Base-by-base conservation (phyloP, 2,329 filamentous ascomycete species). In the Uncinocarpus reesii region DNA sequence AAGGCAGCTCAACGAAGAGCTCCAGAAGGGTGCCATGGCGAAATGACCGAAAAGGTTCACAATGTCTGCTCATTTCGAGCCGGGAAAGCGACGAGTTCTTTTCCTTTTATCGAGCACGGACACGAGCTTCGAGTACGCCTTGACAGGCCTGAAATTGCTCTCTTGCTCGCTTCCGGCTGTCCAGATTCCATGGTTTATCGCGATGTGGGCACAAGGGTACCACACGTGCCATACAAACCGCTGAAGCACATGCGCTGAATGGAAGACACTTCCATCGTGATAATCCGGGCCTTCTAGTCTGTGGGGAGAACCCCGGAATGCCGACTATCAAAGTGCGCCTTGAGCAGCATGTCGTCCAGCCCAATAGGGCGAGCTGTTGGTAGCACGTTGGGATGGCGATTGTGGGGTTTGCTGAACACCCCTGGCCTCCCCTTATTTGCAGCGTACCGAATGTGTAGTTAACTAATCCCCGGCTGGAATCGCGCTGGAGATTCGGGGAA, bases 1-100 rank as follows among this genome's bases (percentile, higher is more conserved):
- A 11, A 42, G 24, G 15, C 26, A 43, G 24, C 42, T 36, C 35
- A 47, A 16, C 11, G 40, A 40, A 35, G 23, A 41, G 24, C 24
- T 32, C 48, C 47, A 37, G 18, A 53, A 46, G 20, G 54, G 53
- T 45, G 52, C 61, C 60, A 63, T 62, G 16, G 53, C 51, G 23
- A 16, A 31, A 18, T 29, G n/a, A 13, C 38, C 46, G 7, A 45
- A 2, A 26, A 41, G 49, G 3, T 47, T 48, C 20, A 40, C 8
- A 37, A 11, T 26, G 36, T 20, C 23, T 21, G 5, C 13, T 21
- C 16, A 3, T 2, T n/a, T n/a, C n/a, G n/a, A 4, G 31, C 8
- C 4, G n/a, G n/a, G n/a, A n/a, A n/a, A n/a, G n/a, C n/a, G n/a
- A n/a, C n/a, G 26, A 29, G 26, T 37, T 7, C 34, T 37, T 37